These are phyloP conservation scores for Termitomyces sp. DNA, from an alignment of 768 basidiomycete genomes.

Conservation along the genomic window DNA sequence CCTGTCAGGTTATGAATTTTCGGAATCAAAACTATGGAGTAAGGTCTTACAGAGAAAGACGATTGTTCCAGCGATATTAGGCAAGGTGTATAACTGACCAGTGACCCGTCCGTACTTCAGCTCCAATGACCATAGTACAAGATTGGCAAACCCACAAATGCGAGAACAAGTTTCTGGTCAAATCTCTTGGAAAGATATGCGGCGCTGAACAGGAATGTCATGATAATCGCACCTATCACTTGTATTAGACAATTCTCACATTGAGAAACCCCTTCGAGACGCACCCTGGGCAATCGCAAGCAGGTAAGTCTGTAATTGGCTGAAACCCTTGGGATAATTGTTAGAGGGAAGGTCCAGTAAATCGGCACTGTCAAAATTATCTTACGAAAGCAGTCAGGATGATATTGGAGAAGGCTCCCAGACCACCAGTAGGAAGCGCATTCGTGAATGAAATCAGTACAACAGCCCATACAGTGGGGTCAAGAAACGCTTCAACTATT, in stretches of 20 bases:
- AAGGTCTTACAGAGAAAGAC: constrained; percentile 35
- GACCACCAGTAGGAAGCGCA: constrained; percentile 42
- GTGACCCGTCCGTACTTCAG: neutral
- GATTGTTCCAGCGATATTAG: constrained; percentile 47
- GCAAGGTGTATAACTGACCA: constrained; percentile 39
- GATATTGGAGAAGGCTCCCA: constrained; percentile 52
- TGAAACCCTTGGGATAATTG: constrained; percentile 36
- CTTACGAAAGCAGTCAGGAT: constrained; percentile 43
- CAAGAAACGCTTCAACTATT: constrained; percentile 39
- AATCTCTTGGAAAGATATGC: constrained; percentile 38
- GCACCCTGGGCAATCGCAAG: constrained; percentile 43
- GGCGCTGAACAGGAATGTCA: constrained; percentile 39
- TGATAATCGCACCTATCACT: constrained; percentile 32
- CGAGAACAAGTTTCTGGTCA: constrained; percentile 43
- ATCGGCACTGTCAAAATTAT: neutral
- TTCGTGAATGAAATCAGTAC: constrained; percentile 45
- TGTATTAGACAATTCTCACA: constrained; percentile 16
- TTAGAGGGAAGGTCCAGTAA: neutral
- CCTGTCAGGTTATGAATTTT: constrained; percentile 13
- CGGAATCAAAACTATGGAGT: neutral
- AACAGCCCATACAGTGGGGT: constrained; percentile 44
- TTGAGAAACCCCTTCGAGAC: neutral
- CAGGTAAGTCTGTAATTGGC: constrained; percentile 46
- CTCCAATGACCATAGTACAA: neutral
- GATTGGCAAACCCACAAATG: constrained; percentile 27